Percentiles rank a stretch among this genome's conserved stretches.
Evolutionary conservation across 2,329 filamentous ascomycete species (phyloP).

Genomic region (Ophiostoma tasmaniense): DNA sequence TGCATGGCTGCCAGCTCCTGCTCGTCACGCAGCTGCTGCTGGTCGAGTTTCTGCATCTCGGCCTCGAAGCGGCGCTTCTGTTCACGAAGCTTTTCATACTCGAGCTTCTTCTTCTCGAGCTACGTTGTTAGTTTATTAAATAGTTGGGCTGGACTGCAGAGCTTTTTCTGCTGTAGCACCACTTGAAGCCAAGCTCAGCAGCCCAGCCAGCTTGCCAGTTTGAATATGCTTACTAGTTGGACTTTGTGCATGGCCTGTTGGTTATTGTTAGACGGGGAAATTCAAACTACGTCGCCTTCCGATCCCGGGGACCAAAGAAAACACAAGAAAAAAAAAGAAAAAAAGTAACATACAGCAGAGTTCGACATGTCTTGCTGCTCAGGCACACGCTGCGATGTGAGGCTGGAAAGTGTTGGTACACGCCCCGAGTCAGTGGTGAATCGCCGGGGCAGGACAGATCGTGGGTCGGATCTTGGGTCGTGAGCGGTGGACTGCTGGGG

Average conservation of each 20-base stretch:
- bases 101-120: slow-evolving; percentile 89
- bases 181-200: no score
- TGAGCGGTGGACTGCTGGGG: slow-evolving; percentile 47
- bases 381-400: slow-evolving; percentile 44
- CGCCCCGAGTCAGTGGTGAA: slow-evolving; percentile 89
- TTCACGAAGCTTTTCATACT: slow-evolving; percentile 85
- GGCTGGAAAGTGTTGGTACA: slow-evolving; percentile 63
- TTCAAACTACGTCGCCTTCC: neutral
- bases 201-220: neutral
- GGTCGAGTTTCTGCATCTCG: slow-evolving; percentile 82
- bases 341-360: slow-evolving; percentile 24
- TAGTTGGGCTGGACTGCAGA: neutral
- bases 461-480: slow-evolving; percentile 68
- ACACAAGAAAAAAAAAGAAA: neutral
- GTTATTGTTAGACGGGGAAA: slow-evolving; percentile 15
- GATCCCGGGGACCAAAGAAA: no score
- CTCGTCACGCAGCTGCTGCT: slow-evolving; percentile 74
- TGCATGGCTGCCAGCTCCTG: slow-evolving; percentile 79
- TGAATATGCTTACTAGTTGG: slow-evolving; percentile 52
- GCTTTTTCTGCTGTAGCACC: no score
- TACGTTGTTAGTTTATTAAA: slow-evolving; percentile 31
- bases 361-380: slow-evolving; percentile 44
- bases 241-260: slow-evolving; percentile 59
- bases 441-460: slow-evolving; percentile 73
- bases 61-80: slow-evolving; percentile 84